phyloP scores from a whole-genome alignment of 805 yeast species.

The Blastobotrys terrestris region DNA sequence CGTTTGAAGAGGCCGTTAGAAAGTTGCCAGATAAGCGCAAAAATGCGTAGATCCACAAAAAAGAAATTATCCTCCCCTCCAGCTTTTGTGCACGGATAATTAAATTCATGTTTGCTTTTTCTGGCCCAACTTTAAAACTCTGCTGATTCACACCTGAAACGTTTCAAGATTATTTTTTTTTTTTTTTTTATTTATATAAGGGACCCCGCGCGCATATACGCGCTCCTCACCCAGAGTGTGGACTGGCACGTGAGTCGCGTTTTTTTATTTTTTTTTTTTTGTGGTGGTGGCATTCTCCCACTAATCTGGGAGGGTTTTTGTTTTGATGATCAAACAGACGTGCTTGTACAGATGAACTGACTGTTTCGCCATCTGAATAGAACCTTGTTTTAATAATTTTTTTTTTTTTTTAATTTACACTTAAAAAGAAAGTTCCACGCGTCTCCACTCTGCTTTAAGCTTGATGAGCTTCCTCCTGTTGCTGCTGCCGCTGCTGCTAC shows the following conservation, averaged over 20 bases:
- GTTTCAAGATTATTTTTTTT: background rate
- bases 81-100: background rate
- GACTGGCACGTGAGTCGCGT: too few species aligned
- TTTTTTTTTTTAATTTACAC: too few species aligned
- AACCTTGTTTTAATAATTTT: background rate
- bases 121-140: background rate
- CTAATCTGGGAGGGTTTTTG: background rate
- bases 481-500: too few species aligned
- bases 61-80: background rate
- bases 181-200: too few species aligned
- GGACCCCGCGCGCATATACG: too few species aligned
- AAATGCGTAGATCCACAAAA: background rate
- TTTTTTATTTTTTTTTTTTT: too few species aligned
- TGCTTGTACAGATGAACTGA: background rate
- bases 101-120: background rate
- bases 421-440: too few species aligned
- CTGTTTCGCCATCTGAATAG: background rate
- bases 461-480: too few species aligned
- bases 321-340: background rate
- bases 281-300: too few species aligned
- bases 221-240: too few species aligned
- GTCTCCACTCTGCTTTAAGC: background rate
- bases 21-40: slow-evolving; percentile 2
- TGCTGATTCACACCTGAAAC: background rate
- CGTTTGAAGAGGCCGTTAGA: slow-evolving; percentile 3